Evolutionary conservation across 495 filamentous ascomycete genomes (phyloP), one percentile per base, ranked within the genome.

Genomic region (Xylaria acuta): DNA sequence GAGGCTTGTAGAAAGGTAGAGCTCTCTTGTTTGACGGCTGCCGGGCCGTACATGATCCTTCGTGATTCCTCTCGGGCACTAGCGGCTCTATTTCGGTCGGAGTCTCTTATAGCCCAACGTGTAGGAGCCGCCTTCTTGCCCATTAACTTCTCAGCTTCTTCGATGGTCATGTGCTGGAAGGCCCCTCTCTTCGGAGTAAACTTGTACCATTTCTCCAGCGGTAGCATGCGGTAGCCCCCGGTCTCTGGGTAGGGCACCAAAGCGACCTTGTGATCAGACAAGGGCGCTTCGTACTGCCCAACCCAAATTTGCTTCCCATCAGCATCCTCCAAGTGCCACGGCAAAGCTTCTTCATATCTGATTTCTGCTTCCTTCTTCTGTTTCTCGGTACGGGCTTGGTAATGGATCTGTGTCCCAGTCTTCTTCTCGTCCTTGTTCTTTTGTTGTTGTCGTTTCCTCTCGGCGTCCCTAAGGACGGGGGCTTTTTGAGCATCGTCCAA

Each of bases 251-350:
- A 90, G 25, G 92, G 86, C 18, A 92, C 85, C 69, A 99, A 89
- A 32, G 94, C 90, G 8, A 92, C 91, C 72, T 88, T 87, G 0
- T 87, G 89, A 56, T 95, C 90, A 0, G 94, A 97, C 60, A 98
- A 82, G 32, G 92, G 91, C 14, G 90, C 90, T 77, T 98, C 92
- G 74, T 97, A 97, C 54, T 90, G 92, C 25, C 95, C 97, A 32
- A 95, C 91, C 94, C 94, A 99, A 2, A 91, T 91, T 73, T 97
- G 92, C 76, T 94, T 97, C 76, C 93, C 92, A 75, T 98, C 95
- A 67, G 94, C 97, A 80, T 99, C 96, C 77, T 99, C 96, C 60
- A 99, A 80, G 78, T 97, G 94, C 96, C 96, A 99, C 12, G 97
- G 97, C 51, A 97, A 82, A 9, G 93, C 92, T 77, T 99, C 96